Conservation (phyloP, 148 eudicot species). For the Heliosperma pusillum region DNA sequence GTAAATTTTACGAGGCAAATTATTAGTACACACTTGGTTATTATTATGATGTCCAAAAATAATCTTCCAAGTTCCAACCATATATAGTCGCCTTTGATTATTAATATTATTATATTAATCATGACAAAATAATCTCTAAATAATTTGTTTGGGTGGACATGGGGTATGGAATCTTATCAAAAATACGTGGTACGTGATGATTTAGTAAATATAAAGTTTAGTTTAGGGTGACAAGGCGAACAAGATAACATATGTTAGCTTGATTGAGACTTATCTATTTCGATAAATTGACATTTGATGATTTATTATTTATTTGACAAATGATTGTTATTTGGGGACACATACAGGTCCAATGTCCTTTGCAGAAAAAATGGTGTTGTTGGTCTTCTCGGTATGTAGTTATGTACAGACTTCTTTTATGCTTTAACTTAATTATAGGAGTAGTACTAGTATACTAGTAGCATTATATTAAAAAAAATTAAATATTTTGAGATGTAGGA, state of each 20-base stretch:
- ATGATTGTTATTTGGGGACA: conserved; percentile 8
- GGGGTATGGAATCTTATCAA: neutral
- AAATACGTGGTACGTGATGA: neutral
- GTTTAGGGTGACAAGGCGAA: conserved; percentile 1
- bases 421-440: too few species aligned
- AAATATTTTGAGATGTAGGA: too few species aligned
- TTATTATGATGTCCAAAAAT: too few species aligned
- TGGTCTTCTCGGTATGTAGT: conserved; percentile 57
- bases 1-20: too few species aligned
- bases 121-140: too few species aligned
- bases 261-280: conserved; percentile 21
- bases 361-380: conserved; percentile 76
- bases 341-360: conserved; percentile 82
- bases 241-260: neutral
- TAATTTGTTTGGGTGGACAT: too few species aligned
- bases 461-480: too few species aligned
- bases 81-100: too few species aligned
- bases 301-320: conserved; percentile 10
- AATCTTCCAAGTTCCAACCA: too few species aligned
- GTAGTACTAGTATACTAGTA: too few species aligned
- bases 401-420: neutral
- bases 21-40: too few species aligned
- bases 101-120: too few species aligned
- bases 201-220: conserved; percentile 1
- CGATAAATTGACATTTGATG: conserved; percentile 12